phyloP scores from a whole-genome alignment of 164 flowering plant species.

The Berberis thunbergii region DNA sequence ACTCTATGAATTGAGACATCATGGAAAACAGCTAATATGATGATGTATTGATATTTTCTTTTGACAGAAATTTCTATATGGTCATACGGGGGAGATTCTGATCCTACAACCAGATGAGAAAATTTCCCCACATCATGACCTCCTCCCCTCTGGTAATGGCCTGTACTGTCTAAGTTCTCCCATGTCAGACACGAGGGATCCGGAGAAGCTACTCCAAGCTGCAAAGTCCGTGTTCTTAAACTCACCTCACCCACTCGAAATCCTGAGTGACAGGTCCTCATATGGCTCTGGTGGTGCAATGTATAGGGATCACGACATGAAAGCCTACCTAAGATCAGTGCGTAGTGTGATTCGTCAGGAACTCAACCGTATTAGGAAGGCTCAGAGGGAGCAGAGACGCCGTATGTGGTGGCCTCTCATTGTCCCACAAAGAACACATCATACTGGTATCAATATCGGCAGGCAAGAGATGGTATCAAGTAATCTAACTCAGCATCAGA shows the following conservation, averaged over 20 bases:
- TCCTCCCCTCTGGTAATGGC: conserved; percentile 89
- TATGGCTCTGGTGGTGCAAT: conserved; percentile 79
- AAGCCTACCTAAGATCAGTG: conserved; percentile 54
- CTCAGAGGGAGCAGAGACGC: no score
- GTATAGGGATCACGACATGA: conserved; percentile 86
- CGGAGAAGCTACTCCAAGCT: conserved; percentile 39
- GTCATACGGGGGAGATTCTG: conserved; percentile 85
- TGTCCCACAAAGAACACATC: no score
- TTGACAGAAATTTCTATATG: conserved; percentile 62
- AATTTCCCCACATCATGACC: conserved; percentile 73
- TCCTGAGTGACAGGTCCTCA: conserved; percentile 71
- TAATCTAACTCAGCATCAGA: no score
- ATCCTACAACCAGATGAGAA: conserved; percentile 11
- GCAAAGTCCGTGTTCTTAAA: conserved; percentile 64
- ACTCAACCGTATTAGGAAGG: no score
- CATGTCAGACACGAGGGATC: conserved; percentile 22
- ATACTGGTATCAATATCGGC: no score
- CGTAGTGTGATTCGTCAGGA: conserved; percentile 19
- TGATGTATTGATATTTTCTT: neutral
- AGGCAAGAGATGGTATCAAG: no score
- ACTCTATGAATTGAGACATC: no score
- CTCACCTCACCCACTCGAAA: conserved; percentile 94
- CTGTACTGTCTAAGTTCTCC: conserved; percentile 45
- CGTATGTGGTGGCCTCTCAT: no score
- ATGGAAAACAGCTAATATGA: neutral